A percentile compares a stretch with the other conserved stretches of the same genome.
Evolutionary conservation across 257 asterid genomes (phyloP).

Genomic region (Solanum ossicruentum): DNA sequence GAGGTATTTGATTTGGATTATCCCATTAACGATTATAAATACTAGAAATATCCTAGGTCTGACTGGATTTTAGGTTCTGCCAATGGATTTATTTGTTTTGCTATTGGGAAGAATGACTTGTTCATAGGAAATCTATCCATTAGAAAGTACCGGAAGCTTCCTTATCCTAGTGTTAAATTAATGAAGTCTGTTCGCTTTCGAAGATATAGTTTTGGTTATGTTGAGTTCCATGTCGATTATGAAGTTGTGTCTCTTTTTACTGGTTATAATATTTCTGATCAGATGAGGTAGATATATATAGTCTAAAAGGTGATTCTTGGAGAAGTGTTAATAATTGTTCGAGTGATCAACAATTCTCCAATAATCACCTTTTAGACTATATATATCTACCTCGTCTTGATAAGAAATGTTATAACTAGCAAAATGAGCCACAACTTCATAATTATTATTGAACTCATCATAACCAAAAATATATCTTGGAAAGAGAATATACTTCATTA

Average conservation of each 20-base stretch:
- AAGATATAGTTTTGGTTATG: not conserved
- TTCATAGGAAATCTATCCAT: not conserved
- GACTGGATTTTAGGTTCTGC: not conserved
- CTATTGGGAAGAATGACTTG: not conserved
- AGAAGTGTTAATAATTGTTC: not conserved
- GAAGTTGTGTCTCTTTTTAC: not conserved
- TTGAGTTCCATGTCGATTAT: not conserved
- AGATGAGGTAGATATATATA: not conserved
- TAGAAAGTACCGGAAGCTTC: not conserved
- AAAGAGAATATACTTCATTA: no score
- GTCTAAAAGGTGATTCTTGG: not conserved
- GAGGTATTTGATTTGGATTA: not conserved
- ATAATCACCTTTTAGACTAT: not conserved
- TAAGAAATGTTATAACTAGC: no score
- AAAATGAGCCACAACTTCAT: no score
- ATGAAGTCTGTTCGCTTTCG: not conserved
- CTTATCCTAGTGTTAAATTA: not conserved
- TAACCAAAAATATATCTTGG: no score
- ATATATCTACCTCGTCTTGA: no score
- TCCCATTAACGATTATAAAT: not conserved
- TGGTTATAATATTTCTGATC: no score
- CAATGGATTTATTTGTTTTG: not conserved
- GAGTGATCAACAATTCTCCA: not conserved
- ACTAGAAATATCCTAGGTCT: not conserved
- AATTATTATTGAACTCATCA: no score